Conservation (phyloP, 1,284 basidiomycete species). For the Tetrapyrgos nigripes region DNA sequence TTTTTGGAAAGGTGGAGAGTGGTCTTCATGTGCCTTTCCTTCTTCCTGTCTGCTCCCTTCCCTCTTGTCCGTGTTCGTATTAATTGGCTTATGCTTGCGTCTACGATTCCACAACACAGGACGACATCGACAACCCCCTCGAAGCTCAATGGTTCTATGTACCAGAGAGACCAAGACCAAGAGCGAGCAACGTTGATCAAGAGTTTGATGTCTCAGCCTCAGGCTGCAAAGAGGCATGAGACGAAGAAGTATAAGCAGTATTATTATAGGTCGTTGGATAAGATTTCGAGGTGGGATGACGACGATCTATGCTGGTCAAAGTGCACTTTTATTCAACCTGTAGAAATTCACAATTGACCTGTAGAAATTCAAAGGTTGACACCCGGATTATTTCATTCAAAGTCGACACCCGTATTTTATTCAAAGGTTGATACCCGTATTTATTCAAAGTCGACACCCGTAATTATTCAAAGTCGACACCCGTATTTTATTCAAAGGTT, state of each 20-base stretch:
- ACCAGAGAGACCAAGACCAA: conserved; percentile 69
- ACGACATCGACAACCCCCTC: conserved; percentile 54
- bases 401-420: too few relatives aligned
- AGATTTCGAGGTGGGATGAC: conserved; percentile 67
- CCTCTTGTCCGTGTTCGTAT: conserved; percentile 4
- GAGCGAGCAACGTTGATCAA: conserved; percentile 69
- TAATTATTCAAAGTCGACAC: too few relatives aligned
- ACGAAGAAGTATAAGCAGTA: conserved; percentile 85
- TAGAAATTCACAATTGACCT: too few relatives aligned
- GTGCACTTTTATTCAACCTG: too few relatives aligned
- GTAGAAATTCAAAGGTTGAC: too few relatives aligned
- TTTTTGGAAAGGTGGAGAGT: conserved; percentile 76
- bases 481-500: too few relatives aligned
- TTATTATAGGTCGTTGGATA: conserved; percentile 73
- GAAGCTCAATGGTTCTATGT: conserved; percentile 82
- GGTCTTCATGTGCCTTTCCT: conserved; percentile 44
- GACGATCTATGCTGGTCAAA: too few relatives aligned
- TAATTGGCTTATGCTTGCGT: too few relatives aligned
- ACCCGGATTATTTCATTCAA: too few relatives aligned
- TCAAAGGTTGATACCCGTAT: too few relatives aligned
- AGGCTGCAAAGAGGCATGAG: conserved; percentile 71
- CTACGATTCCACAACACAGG: too few relatives aligned
- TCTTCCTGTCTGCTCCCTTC: background rate
- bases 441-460: too few relatives aligned
- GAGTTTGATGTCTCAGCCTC: conserved; percentile 77